Evolutionary conservation across 148 eudicot species (phyloP), one percentile per base, ranked within the genome.

Genomic region (Vaccinium darrowii): DNA sequence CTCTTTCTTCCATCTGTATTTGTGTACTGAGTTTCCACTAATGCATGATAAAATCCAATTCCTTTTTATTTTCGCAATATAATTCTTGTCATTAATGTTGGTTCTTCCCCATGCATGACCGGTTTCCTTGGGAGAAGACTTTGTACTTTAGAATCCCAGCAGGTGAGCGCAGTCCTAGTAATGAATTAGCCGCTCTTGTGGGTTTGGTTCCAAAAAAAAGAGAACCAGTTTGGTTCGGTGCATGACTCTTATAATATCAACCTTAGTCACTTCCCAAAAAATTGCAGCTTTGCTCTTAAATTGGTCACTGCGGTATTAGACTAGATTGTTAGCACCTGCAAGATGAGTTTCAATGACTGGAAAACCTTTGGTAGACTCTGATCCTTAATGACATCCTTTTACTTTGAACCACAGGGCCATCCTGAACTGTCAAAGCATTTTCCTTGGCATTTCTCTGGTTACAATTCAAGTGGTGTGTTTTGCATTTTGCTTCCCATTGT

Each of bases 361-460:
- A 15, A 16, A 3, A n/a, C 3, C 43, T 52, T 78, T 52, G 43
- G 62, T 56, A 23, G 60, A 78, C 47, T 14, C 1, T 50, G 80
- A 33, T 78, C 43, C 39, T 52, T 78, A n/a, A 53, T 52, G n/a
- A 78, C 62, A 51, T 51, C 80, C 60, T 77, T 62, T 50, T 77
- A 77, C 58, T 77, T 49, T 4, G 56, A 51, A 77, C 9, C 19
- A 23, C 18, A 78, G 30, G 12, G n/a, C 81, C 39, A 25, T 14
- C 39, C 43, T 23, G 39, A 23, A 78, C 60, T 5, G 3, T n/a
- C 12, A 3, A n/a, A 51, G 33, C 3, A 10, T 50, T 30, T 18
- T 56, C 81, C 21, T 51, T 51, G 25, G 27, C 56, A 52, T 19
- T 27, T 77, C 62, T 23, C 15, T 78, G 43, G 81, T 78, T 78